Conservation (phyloP, 768 basidiomycete species). For the Boletus vermiculosoides region DNA sequence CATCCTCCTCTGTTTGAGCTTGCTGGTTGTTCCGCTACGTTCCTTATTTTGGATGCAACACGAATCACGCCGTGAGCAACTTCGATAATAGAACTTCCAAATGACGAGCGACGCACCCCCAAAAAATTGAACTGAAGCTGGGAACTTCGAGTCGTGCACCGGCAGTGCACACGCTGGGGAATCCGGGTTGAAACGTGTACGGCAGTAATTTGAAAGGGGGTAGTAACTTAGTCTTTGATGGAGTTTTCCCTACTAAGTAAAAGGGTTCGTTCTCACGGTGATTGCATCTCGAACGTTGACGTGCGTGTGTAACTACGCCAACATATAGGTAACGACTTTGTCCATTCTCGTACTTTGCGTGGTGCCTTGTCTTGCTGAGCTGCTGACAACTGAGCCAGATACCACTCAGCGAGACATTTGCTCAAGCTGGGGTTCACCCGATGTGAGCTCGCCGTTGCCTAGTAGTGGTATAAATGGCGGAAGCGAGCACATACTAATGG, state of each 20-base stretch:
- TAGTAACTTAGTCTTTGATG: not conserved
- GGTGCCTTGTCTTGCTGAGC: not conserved
- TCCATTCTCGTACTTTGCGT: not conserved
- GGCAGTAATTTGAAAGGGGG: slow-evolving; percentile 2
- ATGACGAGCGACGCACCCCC: slow-evolving; percentile 4
- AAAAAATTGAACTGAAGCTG: slow-evolving; percentile 14
- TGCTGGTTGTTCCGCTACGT: not conserved
- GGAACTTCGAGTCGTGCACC: slow-evolving; percentile 5
- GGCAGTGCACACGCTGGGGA: not conserved
- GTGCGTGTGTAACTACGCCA: not conserved
- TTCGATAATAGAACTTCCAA: slow-evolving; percentile 1
- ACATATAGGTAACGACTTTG: slow-evolving; percentile 3
- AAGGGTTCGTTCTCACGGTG: slow-evolving; percentile 15
- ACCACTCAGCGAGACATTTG: slow-evolving; percentile 2
- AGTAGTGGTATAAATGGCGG: not conserved
- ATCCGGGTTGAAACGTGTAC: slow-evolving; percentile 7
- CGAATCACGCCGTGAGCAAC: not conserved
- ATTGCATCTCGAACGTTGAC: not conserved
- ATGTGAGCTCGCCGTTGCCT: not conserved
- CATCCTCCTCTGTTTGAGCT: slow-evolving; percentile 7
- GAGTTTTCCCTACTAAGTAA: not conserved
- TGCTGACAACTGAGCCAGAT: slow-evolving; percentile 1
- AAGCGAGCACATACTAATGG: not conserved
- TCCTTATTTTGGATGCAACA: slow-evolving; percentile 1
- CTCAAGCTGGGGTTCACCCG: not conserved